phyloP scores from a whole-genome alignment of 2,329 filamentous ascomycete species.

The Hypoxylon sp. region DNA sequence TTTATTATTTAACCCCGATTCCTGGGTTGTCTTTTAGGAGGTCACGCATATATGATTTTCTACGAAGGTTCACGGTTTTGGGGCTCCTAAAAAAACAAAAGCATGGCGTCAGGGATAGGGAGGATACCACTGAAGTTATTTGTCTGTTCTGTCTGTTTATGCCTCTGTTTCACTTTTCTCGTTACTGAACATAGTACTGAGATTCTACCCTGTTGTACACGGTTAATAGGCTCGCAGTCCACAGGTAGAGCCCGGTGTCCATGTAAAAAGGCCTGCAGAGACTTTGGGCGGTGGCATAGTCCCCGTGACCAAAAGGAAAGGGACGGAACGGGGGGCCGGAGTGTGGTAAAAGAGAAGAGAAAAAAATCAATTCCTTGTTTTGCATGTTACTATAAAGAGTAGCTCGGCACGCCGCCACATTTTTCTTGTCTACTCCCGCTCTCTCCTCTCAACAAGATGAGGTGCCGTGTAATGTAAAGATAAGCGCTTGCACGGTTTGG shows the following conservation, averaged over 20 bases:
- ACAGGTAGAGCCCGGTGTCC: neutral
- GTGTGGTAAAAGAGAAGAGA: neutral
- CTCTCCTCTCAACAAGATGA: slow-evolving; percentile 7
- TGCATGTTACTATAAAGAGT: slow-evolving; percentile 37
- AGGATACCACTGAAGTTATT: slow-evolving; percentile 58
- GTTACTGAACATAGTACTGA: slow-evolving; percentile 32
- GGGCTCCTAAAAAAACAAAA: slow-evolving; percentile 46
- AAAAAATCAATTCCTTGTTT: slow-evolving; percentile 20
- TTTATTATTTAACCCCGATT: neutral
- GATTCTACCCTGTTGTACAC: slow-evolving; percentile 25
- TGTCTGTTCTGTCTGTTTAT: slow-evolving; percentile 3
- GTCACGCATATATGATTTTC: slow-evolving; percentile 43
- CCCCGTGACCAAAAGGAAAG: slow-evolving; percentile 14
- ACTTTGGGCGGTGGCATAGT: slow-evolving; percentile 13
- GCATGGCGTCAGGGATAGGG: slow-evolving; percentile 55
- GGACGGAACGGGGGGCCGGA: slow-evolving; percentile 2
- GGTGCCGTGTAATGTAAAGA: slow-evolving; percentile 9
- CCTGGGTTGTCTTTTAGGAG: slow-evolving; percentile 21
- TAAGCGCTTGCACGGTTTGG: slow-evolving; percentile 11
- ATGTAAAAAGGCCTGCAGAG: slow-evolving; percentile 10
- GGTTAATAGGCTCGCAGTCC: slow-evolving; percentile 4
- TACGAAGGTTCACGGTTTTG: slow-evolving; percentile 42
- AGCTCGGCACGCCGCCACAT: slow-evolving; percentile 32
- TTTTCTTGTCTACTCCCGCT: neutral
- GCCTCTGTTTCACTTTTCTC: slow-evolving; percentile 21